phyloP scores from a whole-genome alignment of 345 rosid species.

The Eucalyptus pumila region DNA sequence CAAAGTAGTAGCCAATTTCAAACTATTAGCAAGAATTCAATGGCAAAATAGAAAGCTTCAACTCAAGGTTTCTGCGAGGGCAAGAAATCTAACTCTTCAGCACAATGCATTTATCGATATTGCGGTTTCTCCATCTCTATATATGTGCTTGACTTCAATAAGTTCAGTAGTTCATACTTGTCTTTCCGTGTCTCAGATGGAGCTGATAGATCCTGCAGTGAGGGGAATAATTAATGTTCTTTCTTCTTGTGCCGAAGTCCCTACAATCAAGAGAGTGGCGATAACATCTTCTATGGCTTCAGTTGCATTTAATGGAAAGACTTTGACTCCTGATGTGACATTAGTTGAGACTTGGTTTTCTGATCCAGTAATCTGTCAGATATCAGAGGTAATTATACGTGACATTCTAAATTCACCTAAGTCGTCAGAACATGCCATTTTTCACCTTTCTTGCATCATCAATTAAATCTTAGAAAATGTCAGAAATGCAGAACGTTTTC shows the following conservation, averaged over 20 bases:
- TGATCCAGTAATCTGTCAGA: neutral
- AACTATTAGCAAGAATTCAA: neutral
- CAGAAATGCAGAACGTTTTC: neutral
- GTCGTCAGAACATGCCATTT: neutral
- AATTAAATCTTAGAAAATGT: neutral
- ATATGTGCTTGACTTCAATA: neutral
- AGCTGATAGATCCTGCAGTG: conserved; percentile 18
- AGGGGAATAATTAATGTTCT: conserved; percentile 10
- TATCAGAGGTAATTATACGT: neutral
- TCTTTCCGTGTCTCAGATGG: neutral
- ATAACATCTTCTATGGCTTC: conserved; percentile 21
- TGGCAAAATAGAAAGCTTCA: neutral
- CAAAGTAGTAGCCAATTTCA: neutral
- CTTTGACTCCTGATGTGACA: neutral
- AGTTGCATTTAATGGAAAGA: neutral
- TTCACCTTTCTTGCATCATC: neutral
- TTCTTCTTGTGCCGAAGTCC: conserved; percentile 11
- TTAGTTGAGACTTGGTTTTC: conserved; percentile 18
- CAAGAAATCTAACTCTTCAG: neutral
- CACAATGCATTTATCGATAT: neutral
- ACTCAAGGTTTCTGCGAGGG: neutral
- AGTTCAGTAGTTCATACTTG: neutral
- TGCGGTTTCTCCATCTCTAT: neutral
- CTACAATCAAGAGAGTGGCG: conserved; percentile 18
- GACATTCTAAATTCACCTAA: neutral